Evolutionary conservation across 352 stramenopile species (phyloP), one percentile per base, ranked within the genome.

Genomic region (Phytophthora europaea): DNA sequence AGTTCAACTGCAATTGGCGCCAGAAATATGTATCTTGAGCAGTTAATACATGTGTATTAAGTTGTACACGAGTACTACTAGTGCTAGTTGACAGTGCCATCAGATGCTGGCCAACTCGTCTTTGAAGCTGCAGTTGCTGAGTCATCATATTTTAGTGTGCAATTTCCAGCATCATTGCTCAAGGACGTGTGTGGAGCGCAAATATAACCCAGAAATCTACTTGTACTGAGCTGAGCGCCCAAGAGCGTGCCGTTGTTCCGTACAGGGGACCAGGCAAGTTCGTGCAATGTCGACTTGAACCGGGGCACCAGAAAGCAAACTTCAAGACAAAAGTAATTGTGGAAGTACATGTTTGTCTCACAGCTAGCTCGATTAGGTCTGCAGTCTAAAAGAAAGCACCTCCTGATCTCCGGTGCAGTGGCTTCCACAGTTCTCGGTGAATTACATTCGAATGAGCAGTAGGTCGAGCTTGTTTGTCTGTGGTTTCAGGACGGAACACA

Each of bases 361-460:
- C 26, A 28, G 26, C 40, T 48, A 48, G 15, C 40, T 48, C 40
- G 7, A 22, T 20, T 13, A 43, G 34, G 22, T n/a, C 8, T 36
- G 9, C 12, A 58, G 13, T 33, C 33, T 60, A 68, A 13, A 57
- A 38, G 59, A 36, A 63, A 23, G 18, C 36, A 43, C 10, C 59
- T 50, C 48, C 31, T 20, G 28, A 63, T 43, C 48, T 36, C 33
- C 73, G 72, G 54, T 81, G 74, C 52, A 81, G 51, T 31, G 74
- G 74, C 65, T 76, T 81, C 74, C 74, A 81, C 10, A 71, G 33
- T 7, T 75, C 47, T 9, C 34, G 26, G 4, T 43, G 23, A n/a
- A 2, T 58, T n/a, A 16, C 28, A 2, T 34, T 64, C 31, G 52
- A 20, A 28, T 53, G 20, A 38, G n/a, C 43, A 43, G 26, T 15